phyloP scores from a whole-genome alignment of 306 rosid genomes.

The barrel medic (Medicago truncatula) region DNA sequence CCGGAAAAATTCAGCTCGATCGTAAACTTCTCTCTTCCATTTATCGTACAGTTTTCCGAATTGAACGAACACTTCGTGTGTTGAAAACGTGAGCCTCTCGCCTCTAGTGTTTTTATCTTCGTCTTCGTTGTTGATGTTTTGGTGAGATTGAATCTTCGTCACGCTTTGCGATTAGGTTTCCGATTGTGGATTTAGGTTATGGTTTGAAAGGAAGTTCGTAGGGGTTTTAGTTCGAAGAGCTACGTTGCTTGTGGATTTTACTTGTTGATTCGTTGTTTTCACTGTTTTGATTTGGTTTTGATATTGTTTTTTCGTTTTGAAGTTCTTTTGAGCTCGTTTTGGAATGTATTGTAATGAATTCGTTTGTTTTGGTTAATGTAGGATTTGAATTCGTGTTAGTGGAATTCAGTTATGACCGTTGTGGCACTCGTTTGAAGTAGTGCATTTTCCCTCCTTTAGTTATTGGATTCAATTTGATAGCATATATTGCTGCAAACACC shows the following conservation, averaged over 20 bases:
- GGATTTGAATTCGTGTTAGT: slow-evolving; percentile 23
- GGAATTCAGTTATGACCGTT: slow-evolving; percentile 36
- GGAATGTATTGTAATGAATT: slow-evolving; percentile 43
- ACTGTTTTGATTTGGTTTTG: slow-evolving; percentile 42
- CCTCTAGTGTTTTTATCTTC: slow-evolving; percentile 11
- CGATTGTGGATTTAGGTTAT: slow-evolving; percentile 57
- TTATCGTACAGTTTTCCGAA: slow-evolving; percentile 7
- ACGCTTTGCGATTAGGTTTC: slow-evolving; percentile 47
- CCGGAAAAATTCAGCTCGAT: slow-evolving; percentile 10
- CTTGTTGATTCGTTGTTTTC: slow-evolving; percentile 64
- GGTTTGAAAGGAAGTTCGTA: slow-evolving; percentile 30
- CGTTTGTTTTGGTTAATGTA: slow-evolving; percentile 2
- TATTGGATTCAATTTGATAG: background rate
- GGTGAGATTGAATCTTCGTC: slow-evolving; percentile 41
- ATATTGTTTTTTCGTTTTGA: slow-evolving; percentile 42
- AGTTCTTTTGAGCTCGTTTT: no score
- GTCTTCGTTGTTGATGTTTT: background rate
- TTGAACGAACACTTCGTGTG: slow-evolving; percentile 37
- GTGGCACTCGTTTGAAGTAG: slow-evolving; percentile 15
- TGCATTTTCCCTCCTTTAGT: slow-evolving; percentile 3
- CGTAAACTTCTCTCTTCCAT: slow-evolving; percentile 44
- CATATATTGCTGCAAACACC: background rate
- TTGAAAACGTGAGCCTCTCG: slow-evolving; percentile 52
- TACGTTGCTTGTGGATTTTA: slow-evolving; percentile 43
- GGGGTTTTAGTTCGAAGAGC: slow-evolving; percentile 64